Evolutionary conservation across 2,329 filamentous ascomycete species (phyloP).

Genomic region (Tolypocladium nubicola): DNA sequence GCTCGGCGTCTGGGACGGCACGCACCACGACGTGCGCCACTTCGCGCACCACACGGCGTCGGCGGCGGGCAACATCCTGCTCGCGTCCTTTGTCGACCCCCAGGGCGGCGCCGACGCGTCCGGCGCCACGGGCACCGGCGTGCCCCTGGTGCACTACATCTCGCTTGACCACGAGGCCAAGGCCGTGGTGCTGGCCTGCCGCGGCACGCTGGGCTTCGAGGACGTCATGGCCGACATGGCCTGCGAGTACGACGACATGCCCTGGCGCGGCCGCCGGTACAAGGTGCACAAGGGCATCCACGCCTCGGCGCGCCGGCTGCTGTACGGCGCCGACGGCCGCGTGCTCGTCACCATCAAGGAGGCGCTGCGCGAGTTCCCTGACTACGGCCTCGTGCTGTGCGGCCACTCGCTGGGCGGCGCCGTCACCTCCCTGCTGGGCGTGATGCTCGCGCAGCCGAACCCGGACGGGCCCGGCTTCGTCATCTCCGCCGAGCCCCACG

Average conservation of each 20-base stretch:
- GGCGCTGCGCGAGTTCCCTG: conserved; percentile 53
- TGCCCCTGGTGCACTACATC: conserved; percentile 64
- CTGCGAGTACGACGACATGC: conserved; percentile 58
- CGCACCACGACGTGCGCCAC: conserved; percentile 50
- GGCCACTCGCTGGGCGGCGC: conserved; percentile 61
- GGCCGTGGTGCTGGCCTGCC: conserved; percentile 61
- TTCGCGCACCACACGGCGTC: conserved; percentile 54
- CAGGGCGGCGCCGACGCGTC: conserved; percentile 56
- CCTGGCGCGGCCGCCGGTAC: conserved; percentile 53
- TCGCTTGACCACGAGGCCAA: conserved; percentile 61
- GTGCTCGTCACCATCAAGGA: conserved; percentile 57
- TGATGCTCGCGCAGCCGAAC: conserved; percentile 58
- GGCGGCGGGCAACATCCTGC: conserved; percentile 45
- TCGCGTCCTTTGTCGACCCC: conserved; percentile 62
- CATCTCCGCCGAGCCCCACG: conserved; percentile 42
- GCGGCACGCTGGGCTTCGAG: conserved; percentile 63
- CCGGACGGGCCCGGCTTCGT: conserved; percentile 47
- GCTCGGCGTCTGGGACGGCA: conserved; percentile 31
- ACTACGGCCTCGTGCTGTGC: conserved; percentile 60
- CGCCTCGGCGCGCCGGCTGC: conserved; percentile 55
- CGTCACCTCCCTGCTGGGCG: conserved; percentile 59
- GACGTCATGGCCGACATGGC: conserved; percentile 65
- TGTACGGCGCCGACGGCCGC: conserved; percentile 56
- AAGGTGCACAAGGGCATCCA: conserved; percentile 68
- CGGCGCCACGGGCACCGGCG: conserved; percentile 53